phyloP scores from a whole-genome alignment of 2,329 filamentous ascomycete species.

The Venturia aucupariae region DNA sequence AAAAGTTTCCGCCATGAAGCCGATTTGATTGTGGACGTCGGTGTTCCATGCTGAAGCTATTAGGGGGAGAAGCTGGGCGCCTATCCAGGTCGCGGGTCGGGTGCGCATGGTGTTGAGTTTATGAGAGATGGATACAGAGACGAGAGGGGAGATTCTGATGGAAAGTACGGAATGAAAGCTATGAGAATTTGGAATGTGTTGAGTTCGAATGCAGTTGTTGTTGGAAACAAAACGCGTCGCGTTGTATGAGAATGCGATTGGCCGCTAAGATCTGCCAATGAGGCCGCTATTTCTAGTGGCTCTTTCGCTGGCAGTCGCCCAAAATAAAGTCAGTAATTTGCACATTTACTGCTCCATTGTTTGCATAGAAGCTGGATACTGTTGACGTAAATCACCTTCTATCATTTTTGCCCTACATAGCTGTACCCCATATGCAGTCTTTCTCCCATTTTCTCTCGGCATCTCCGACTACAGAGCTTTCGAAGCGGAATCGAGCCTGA shows the following conservation, averaged over 20 bases:
- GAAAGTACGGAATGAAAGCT: background rate
- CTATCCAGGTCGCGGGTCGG: background rate
- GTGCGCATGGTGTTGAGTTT: background rate
- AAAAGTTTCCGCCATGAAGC: slow-evolving; percentile 44
- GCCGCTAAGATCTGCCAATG: background rate
- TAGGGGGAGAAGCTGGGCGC: background rate
- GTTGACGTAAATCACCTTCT: too few relatives aligned
- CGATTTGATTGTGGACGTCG: slow-evolving; percentile 46
- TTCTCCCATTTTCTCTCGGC: too few relatives aligned
- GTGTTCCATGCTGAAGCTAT: slow-evolving; percentile 39
- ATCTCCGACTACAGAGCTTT: too few relatives aligned
- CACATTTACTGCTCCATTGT: too few relatives aligned
- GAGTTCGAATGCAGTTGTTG: background rate
- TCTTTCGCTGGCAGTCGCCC: background rate
- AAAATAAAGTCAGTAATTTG: too few relatives aligned
- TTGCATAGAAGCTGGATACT: too few relatives aligned
- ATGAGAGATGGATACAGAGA: background rate
- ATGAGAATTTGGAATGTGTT: too few relatives aligned
- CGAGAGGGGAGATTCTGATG: background rate
- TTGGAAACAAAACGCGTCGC: background rate
- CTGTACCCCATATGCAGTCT: too few relatives aligned
- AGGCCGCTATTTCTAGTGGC: background rate
- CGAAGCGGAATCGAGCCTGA: too few relatives aligned
- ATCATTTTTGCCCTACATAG: too few relatives aligned
- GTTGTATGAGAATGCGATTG: too few relatives aligned